A percentile compares a stretch with the other conserved stretches of the same genome.
Evolutionary conservation across 2,329 filamentous ascomycete genomes (phyloP).

Genomic region (Ophiostoma piceae): DNA sequence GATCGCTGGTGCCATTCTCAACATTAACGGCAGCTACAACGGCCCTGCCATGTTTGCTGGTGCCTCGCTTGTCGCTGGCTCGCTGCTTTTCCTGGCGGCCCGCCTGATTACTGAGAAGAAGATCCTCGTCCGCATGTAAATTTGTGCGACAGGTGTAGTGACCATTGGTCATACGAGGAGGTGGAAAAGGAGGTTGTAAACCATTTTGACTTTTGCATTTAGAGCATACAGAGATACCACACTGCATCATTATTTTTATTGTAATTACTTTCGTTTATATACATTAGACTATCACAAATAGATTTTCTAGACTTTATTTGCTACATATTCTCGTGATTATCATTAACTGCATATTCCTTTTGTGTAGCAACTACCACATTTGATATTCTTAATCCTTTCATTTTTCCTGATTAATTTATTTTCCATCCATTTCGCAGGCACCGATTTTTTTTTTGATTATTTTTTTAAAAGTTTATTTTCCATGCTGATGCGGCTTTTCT

Average conservation of each 20-base stretch:
- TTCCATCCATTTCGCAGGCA: too few species aligned
- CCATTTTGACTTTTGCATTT: neutral
- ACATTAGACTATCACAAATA: neutral
- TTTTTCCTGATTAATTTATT: too few species aligned
- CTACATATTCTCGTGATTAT: neutral
- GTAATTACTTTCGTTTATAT: neutral
- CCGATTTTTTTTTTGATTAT: too few species aligned
- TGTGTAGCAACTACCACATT: too few species aligned
- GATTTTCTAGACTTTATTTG: neutral
- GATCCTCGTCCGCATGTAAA: slow-evolving; percentile 1
- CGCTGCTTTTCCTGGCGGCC: slow-evolving; percentile 4
- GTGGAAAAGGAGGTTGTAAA: neutral
- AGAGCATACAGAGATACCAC: slow-evolving; percentile 5
- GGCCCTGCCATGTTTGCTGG: slow-evolving; percentile 23
- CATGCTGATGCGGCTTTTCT: too few species aligned
- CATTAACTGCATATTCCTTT: too few species aligned
- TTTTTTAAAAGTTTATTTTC: too few species aligned
- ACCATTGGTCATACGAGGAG: neutral
- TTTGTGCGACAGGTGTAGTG: neutral
- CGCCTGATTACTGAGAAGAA: slow-evolving; percentile 1
- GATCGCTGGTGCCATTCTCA: slow-evolving; percentile 57
- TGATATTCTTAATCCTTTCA: too few species aligned
- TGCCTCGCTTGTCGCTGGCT: slow-evolving; percentile 14
- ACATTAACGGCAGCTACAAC: slow-evolving; percentile 21
- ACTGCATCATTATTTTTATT: neutral